Conservation (phyloP, 768 basidiomycete species). For the Coprinopsis marcescibilis region DNA sequence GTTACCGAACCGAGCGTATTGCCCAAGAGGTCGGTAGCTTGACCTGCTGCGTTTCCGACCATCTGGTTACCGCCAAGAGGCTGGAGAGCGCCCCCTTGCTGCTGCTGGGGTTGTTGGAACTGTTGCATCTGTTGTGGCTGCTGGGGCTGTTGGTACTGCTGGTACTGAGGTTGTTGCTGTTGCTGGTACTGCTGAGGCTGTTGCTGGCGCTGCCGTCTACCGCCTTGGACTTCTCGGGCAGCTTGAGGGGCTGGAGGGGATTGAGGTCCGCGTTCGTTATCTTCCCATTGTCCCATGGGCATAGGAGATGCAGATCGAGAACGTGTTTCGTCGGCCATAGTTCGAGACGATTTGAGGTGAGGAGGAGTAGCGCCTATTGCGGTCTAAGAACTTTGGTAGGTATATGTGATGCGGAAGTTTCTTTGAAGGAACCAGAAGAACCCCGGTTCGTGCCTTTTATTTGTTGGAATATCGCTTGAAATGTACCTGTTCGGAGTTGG, state of each 20-base stretch:
- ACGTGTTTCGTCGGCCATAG: too few relatives aligned
- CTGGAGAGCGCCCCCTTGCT: slow-evolving; percentile 3
- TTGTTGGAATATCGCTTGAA: too few relatives aligned
- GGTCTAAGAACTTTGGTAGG: too few relatives aligned
- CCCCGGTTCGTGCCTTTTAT: too few relatives aligned
- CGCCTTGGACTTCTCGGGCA: too few relatives aligned
- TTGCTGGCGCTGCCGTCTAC: too few relatives aligned
- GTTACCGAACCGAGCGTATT: neutral
- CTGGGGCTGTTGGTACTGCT: neutral
- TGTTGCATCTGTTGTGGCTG: neutral
- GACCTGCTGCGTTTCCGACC: neutral
- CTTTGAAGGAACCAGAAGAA: too few relatives aligned
- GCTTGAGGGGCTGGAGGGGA: slow-evolving; percentile 1
- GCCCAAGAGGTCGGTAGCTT: neutral
- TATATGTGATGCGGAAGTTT: too few relatives aligned
- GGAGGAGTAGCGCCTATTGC: too few relatives aligned
- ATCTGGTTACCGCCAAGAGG: slow-evolving; percentile 3
- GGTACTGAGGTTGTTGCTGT: neutral
- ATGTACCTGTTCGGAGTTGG: too few relatives aligned
- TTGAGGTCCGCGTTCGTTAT: neutral
- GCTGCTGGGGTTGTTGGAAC: slow-evolving; percentile 2
- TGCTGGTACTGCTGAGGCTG: neutral
- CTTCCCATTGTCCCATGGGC: neutral
- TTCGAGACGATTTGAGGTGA: too few relatives aligned
- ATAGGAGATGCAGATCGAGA: slow-evolving; percentile 6